Evolutionary conservation across 139 green algal species (phyloP).

Genomic region (Picochlorum sp.): DNA sequence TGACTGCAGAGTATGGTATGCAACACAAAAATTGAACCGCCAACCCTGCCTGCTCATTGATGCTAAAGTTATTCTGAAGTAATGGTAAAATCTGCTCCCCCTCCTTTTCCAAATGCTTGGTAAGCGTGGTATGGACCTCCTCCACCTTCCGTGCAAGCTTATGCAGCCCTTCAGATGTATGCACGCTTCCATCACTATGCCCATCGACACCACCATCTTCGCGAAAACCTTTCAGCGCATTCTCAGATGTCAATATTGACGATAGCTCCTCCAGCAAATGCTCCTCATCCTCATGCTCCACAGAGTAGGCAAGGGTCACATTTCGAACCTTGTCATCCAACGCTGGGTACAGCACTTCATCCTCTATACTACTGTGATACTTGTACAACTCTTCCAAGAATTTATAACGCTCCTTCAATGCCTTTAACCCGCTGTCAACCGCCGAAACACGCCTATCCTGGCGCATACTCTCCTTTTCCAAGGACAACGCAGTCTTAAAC

Average conservation of each 20-base stretch:
- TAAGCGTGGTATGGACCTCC: slow-evolving; percentile 72
- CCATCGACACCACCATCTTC: neutral
- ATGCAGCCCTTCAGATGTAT: slow-evolving; percentile 3
- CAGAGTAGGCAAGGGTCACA: slow-evolving; percentile 75
- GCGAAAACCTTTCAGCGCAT: neutral
- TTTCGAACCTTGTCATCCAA: slow-evolving; percentile 85
- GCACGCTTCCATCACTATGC: neutral
- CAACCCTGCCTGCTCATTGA: slow-evolving; percentile 72
- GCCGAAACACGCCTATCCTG: neutral
- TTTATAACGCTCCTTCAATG: slow-evolving; percentile 49
- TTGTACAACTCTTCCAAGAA: slow-evolving; percentile 84
- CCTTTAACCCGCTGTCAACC: neutral
- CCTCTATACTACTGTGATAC: slow-evolving; percentile 85
- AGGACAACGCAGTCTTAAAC: slow-evolving; percentile 24
- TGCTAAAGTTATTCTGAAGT: slow-evolving; percentile 76
- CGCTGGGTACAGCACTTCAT: slow-evolving; percentile 87
- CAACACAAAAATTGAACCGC: slow-evolving; percentile 92
- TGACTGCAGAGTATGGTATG: slow-evolving; percentile 80
- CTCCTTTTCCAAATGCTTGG: slow-evolving; percentile 91
- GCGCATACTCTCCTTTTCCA: slow-evolving; percentile 28
- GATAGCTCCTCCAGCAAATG: slow-evolving; percentile 79
- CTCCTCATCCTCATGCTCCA: slow-evolving; percentile 89
- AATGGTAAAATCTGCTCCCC: slow-evolving; percentile 94
- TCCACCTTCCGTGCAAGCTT: slow-evolving; percentile 51
- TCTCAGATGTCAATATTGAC: slow-evolving; percentile 27